These are phyloP conservation scores for Achaetomiella virescens DNA, from an alignment of 495 filamentous ascomycete species.

Conservation along the genomic window DNA sequence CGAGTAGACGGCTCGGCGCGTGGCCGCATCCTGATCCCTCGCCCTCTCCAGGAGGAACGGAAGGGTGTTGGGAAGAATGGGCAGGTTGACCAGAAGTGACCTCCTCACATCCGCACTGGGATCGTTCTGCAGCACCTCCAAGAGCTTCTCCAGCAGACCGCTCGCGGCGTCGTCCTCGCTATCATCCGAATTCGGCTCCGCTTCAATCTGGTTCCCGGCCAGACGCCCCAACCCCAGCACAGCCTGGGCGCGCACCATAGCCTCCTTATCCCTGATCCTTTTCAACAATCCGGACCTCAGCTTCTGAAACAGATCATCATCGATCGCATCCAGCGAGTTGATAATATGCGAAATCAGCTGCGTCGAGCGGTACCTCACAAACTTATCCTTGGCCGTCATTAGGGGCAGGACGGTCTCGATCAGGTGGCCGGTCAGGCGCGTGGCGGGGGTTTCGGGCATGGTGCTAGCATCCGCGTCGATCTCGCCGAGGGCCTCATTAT, in stretches of 20 bases:
- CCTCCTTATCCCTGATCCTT: conserved; percentile 86
- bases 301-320: conserved; percentile 80
- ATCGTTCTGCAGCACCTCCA: conserved; percentile 91
- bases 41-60: conserved; percentile 88
- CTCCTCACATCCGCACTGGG: conserved; percentile 88
- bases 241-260: conserved; percentile 87
- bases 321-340: conserved; percentile 84
- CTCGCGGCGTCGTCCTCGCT: conserved; percentile 50
- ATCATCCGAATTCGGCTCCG: conserved; percentile 62
- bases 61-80: conserved; percentile 72
- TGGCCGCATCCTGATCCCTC: conserved; percentile 77
- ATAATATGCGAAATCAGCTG: conserved; percentile 82
- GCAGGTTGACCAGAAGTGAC: conserved; percentile 80
- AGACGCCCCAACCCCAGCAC: conserved; percentile 80
- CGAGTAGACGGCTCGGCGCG: conserved; percentile 79
- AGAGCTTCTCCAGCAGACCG: conserved; percentile 70
- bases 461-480: conserved; percentile 52
- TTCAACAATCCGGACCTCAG: conserved; percentile 70
- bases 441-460: conserved; percentile 73
- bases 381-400: conserved; percentile 79
- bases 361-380: conserved; percentile 80
- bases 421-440: conserved; percentile 66
- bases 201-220: conserved; percentile 73
- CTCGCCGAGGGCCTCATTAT: conserved; percentile 48
- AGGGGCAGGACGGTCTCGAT: conserved; percentile 63